Evolutionary conservation across 2,329 filamentous ascomycete genomes (phyloP), one percentile per base, ranked within the genome.

Genomic region (Thelonectria discophora): DNA sequence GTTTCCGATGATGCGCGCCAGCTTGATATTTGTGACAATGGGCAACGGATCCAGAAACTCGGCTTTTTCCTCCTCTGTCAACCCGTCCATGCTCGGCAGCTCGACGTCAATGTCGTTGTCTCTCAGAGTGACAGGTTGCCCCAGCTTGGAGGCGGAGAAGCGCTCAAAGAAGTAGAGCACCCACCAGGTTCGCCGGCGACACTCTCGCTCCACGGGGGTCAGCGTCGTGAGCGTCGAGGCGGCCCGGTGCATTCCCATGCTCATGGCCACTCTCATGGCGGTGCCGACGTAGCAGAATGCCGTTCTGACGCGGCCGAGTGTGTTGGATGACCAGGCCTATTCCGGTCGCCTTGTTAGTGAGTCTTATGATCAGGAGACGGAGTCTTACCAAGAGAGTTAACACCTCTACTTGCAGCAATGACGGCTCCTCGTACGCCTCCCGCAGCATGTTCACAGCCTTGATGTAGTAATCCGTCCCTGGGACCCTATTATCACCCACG

Each of bases 381-480:
- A 0, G 3, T 39, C 58, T 57, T 37, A 70, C 68, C 1, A 74
- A 0, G 61, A 65, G 27, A 1, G 79, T 68, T 7, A 81, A 64
- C 1, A 77, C 79, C 55, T 82, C 80, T 1, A 82, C 68, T n/a
- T 80, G 78, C 43, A 78, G 76, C 37, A 81, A 69, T 3, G 76
- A 80, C 0, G 80, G 79, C 49, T 80, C 72, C 49, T 82, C 80
- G 11, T 77, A 78, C 0, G 77, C 66, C 17, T 81, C 75, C n/a
- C 78, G 78, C 12, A 80, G 69, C 18, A 80, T 48, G 2, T 72
- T 75, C 54, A 81, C 73, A 0, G 80, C 74, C 7, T 73, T 71
- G 3, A 79, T 73, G 65, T 80, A 82, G 47, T 80, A 82, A 1
- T 76, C 75, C 1, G 78, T 80, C 0, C 80, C 80, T 0, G 80